phyloP scores from a whole-genome alignment of 805 yeast genomes.

The Saccharomycopsis sp. region DNA sequence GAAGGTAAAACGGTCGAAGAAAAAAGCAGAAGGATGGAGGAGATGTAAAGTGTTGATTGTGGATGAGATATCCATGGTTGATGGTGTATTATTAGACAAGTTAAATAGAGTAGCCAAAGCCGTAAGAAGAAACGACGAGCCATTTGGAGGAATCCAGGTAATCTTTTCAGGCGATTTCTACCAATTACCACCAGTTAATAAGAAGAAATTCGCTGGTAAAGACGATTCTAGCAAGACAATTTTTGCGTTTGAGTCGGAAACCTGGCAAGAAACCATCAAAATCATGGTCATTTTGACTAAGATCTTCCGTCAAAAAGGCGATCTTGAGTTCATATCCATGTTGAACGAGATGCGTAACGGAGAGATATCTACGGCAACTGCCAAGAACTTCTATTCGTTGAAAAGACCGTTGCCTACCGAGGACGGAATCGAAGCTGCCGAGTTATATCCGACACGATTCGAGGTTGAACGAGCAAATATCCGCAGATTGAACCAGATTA shows the following conservation, averaged over 20 bases:
- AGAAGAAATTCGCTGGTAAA: conserved; percentile 25
- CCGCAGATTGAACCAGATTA: conserved; percentile 39
- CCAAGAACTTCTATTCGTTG: conserved; percentile 43
- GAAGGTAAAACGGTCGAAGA: conserved; percentile 47
- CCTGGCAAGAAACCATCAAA: conserved; percentile 56
- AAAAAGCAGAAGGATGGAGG: conserved; percentile 49
- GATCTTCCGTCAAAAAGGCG: conserved; percentile 75
- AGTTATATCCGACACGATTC: conserved; percentile 61
- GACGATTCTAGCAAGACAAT: conserved; percentile 28
- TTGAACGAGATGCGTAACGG: conserved; percentile 71
- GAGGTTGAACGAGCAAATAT: conserved; percentile 68
- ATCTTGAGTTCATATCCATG: conserved; percentile 62
- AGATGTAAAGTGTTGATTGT: conserved; percentile 52
- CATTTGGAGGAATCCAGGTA: conserved; percentile 79
- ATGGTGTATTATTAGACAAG: conserved; percentile 59
- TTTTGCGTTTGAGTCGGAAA: conserved; percentile 59
- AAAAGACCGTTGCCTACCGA: conserved; percentile 43
- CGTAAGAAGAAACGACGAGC: conserved; percentile 39
- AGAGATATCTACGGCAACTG: conserved; percentile 41
- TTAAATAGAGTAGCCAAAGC: conserved; percentile 52
- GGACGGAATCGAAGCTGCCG: conserved; percentile 66
- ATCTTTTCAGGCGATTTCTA: conserved; percentile 77
- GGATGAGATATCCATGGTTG: conserved; percentile 80
- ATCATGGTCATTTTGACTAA: conserved; percentile 53
- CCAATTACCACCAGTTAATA: conserved; percentile 70